Base-by-base conservation (phyloP, 1,284 basidiomycete genomes). In the Baeospora myosura region DNA sequence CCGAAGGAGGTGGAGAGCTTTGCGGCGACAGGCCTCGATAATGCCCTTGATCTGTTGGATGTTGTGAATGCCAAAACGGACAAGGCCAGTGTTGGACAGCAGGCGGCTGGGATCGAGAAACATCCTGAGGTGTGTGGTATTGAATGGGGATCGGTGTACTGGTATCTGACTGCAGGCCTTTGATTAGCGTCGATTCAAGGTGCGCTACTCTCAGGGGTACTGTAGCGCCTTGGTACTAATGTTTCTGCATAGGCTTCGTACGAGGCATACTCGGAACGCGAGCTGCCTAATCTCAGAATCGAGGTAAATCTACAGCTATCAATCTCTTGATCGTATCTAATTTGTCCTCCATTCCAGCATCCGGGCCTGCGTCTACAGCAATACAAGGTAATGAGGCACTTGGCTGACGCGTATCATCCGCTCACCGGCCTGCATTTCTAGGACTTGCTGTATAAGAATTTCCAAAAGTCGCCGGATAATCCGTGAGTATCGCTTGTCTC, bases 41-140 rank as follows among this genome's bases (percentile, higher is more conserved):
- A 93, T 58, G 92, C 91, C 6, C 62, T 98, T 37, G 94, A 96
- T 62, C 74, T 96, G 46, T 64, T 98, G 52, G 83, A 88, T 45
- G 73, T 95, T 2, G 91, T 95, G 8, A 95, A 80, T 40, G 88
- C 89, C 5, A 92, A 88, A 71, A 84, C 81, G 70, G 93, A 97
- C 63, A 96, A 94, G 64, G 89, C 90, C 0, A 86, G 86, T 46
- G 66, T 94, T 35, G 90, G 90, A 0, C 72, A 73, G 46, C 78
- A 87, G 60, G 94, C 93, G 4, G 89, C 86, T 26, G 74, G 77
- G 32, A 78, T 97, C 43, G 94, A 98, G 68, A 76, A 75, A 39
- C 94, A 98, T 72, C 94, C 94, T 38, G 94, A 98, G 78, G 88
- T 92, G 52, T 44, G 79, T 64, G 45, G 43, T 51, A 50, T 46